These are phyloP conservation scores for Arxiozyma bovina DNA, from an alignment of 1,139 yeast species.

Conservation along the genomic window DNA sequence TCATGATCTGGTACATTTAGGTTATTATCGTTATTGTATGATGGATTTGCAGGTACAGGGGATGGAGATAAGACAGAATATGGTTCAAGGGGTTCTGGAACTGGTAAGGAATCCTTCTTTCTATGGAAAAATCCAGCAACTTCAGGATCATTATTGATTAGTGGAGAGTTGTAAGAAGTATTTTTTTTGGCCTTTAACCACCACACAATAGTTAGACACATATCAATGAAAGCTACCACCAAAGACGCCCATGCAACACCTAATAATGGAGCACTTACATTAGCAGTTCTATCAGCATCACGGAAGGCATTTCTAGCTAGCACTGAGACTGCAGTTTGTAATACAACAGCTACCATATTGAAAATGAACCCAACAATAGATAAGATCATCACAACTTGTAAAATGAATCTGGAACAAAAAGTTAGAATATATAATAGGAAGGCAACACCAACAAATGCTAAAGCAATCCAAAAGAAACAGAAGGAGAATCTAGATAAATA, in stretches of 20 bases:
- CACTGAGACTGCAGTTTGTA: conserved; percentile 60
- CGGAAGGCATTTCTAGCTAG: conserved; percentile 57
- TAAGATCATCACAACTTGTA: conserved; percentile 48
- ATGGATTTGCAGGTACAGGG: conserved; percentile 2
- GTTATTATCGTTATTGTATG: background rate
- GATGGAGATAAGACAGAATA: conserved; percentile 4
- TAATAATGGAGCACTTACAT: conserved; percentile 48
- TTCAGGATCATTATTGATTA: conserved; percentile 1
- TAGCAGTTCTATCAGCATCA: conserved; percentile 36
- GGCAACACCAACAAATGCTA: conserved; percentile 47
- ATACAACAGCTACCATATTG: conserved; percentile 50
- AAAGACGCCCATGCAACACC: conserved; percentile 68
- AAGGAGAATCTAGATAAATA: conserved; percentile 65
- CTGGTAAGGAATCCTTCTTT: conserved; percentile 6
- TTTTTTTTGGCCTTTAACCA: conserved; percentile 14
- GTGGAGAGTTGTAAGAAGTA: conserved; percentile 1
- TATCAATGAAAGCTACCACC: conserved; percentile 14
- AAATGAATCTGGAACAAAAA: conserved; percentile 38
- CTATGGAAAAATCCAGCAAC: conserved; percentile 10
- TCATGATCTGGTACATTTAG: background rate
- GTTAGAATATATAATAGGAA: conserved; percentile 37
- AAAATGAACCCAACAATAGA: conserved; percentile 45
- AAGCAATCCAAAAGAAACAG: conserved; percentile 53
- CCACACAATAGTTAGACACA: conserved; percentile 7
- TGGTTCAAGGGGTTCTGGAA: conserved; percentile 10